Base-by-base conservation (phyloP, 2,329 filamentous ascomycete genomes). In the Sclerotinia glacialis region DNA sequence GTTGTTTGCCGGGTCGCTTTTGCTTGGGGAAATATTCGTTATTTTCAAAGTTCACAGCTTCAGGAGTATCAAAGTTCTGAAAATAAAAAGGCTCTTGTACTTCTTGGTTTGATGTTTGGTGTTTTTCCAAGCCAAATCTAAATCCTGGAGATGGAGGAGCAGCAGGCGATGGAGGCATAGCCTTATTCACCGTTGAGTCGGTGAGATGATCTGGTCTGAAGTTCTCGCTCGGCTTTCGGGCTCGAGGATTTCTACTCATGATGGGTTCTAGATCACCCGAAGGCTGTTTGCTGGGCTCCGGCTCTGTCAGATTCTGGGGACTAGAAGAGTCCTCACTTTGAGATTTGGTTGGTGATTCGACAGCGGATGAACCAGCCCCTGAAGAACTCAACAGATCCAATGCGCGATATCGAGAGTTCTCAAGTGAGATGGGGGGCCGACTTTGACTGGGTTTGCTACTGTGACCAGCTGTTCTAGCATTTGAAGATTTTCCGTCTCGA, bases 1-100 rank as follows among this genome's bases (percentile, higher is more conserved):
- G 16, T 23, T 65, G 16, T 34, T 23, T 46, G 26, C 23, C 23
- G 14, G 44, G 31, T 23, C 26, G 42, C 42, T 50, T 49, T 50
- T 59, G 63, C 28, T n/a, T 47, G 18, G 40, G 40, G 31, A 66
- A 61, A 31, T 63, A 66, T 26, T n/a, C 58, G 12, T 26, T 6
- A 14, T 54, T 31, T 31, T 50, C 50, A n/a, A 23, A 16, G 28
- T 18, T 44, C 8, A 52, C 2, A 28, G 28, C 50, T 56, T 66
- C 49, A 47, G 65, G 65, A 31, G 52, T 64, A 31, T 66, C 58
- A 28, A 65, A 65, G 28, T 53, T 52, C 14, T 61, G 54, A 23
- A 52, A 61, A 53, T 65, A 60, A 7, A 42, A 52, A 28, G 46
- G 54, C 28, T 65, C 42, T 42, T 65, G 64, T 31, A 16, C 12